These are phyloP conservation scores for Phellinidium pouzarii DNA, from an alignment of 1,284 basidiomycete genomes.

Conservation along the genomic window DNA sequence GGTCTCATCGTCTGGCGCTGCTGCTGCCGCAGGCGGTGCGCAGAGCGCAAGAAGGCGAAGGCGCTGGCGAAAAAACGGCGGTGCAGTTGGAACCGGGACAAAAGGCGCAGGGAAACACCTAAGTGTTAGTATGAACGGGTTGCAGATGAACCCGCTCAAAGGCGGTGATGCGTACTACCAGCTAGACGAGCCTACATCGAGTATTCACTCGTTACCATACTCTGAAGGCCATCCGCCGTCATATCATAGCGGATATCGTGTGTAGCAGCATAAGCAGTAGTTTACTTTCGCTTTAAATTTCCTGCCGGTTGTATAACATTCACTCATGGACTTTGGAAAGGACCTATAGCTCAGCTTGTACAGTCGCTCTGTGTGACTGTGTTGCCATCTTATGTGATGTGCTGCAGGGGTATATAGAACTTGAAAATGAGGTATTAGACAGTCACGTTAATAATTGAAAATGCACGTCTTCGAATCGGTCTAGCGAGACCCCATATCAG, in stretches of 20 bases:
- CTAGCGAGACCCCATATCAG: too few relatives aligned
- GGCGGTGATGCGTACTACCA: conserved; percentile 1
- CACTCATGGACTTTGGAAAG: background rate
- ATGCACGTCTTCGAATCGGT: too few relatives aligned
- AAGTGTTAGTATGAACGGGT: conserved; percentile 4
- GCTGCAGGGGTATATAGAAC: too few relatives aligned
- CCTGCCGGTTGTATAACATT: background rate
- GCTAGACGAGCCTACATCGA: conserved; percentile 1
- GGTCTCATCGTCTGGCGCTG: conserved; percentile 57
- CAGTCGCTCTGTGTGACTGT: too few relatives aligned
- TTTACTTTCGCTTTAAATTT: background rate
- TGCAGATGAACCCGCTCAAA: conserved; percentile 12
- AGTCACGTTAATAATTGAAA: too few relatives aligned
- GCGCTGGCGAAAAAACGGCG: background rate
- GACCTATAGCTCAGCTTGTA: too few relatives aligned
- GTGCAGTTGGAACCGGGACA: background rate
- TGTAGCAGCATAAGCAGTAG: background rate
- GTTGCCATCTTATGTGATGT: too few relatives aligned
- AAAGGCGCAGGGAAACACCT: background rate
- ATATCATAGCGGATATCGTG: background rate
- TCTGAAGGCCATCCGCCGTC: background rate
- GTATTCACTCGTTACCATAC: too few relatives aligned
- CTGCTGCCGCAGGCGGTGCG: conserved; percentile 40
- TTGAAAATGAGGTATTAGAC: too few relatives aligned
- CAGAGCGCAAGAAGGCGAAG: conserved; percentile 25